Conservation (phyloP, 23 red algal genomes). For the Gracilaria gracilis region DNA sequence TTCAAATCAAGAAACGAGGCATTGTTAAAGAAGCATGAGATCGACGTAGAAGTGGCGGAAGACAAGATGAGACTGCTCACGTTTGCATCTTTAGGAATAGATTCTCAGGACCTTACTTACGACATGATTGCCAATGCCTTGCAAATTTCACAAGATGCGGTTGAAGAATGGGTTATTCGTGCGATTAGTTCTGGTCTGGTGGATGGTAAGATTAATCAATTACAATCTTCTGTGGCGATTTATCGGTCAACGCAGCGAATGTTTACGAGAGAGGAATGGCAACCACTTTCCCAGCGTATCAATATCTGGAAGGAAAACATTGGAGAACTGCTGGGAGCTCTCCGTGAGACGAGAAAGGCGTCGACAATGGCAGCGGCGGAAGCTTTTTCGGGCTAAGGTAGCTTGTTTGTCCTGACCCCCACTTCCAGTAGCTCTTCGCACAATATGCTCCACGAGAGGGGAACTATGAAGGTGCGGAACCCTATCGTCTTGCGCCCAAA, state of each 20-base stretch:
- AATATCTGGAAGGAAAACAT: conserved; percentile 90
- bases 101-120: conserved; percentile 75
- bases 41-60: conserved; percentile 54
- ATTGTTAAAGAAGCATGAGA: conserved; percentile 35
- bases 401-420: neutral
- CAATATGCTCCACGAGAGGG: neutral
- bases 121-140: conserved; percentile 80
- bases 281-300: conserved; percentile 82
- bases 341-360: conserved; percentile 69
- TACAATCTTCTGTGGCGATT: conserved; percentile 76
- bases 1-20: conserved; percentile 42
- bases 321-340: conserved; percentile 66
- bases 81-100: conserved; percentile 77
- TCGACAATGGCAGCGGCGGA: conserved; percentile 36
- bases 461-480: neutral
- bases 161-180: conserved; percentile 93
- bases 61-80: conserved; percentile 93
- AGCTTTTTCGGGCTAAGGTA: conserved; percentile 46
- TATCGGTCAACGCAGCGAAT: conserved; percentile 86
- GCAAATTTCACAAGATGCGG: conserved; percentile 66
- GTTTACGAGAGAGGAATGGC: conserved; percentile 92
- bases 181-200: conserved; percentile 85
- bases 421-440: neutral
- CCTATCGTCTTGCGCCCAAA: neutral
- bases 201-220: conserved; percentile 92